Evolutionary conservation across 495 filamentous ascomycete species (phyloP), one percentile per base, ranked within the genome.

Genomic region (Penicillium simplicissimum): DNA sequence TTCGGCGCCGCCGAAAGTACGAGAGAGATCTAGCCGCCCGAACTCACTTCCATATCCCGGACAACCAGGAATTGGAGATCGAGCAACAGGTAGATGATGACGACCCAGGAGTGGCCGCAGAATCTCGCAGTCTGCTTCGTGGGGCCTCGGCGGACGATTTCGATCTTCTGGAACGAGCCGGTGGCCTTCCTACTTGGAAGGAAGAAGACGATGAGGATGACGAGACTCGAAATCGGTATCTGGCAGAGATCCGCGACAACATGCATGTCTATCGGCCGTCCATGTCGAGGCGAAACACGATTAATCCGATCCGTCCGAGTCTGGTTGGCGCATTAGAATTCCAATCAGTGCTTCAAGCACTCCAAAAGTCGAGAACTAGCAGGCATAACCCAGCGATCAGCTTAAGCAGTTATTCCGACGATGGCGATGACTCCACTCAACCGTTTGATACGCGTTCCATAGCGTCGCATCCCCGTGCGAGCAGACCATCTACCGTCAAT

Each of bases 251-350:
- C 73, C 88, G 88, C 57, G 96, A 86, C 71, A 97, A 91, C 61
- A 97, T 99, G 96, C 88, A 93, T 55, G 83, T 97, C 25, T 89
- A 82, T 66, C 85, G 95, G 11, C 90, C 90, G 8, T 61, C 63
- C 10, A 77, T 83, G 55, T 79, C 82, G 52, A 82, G 93, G 51
- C 89, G 88, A 61, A 90, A 87, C 68, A 90, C 93, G 31, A 78
- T 91, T 59, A 89, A 85, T 48, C 88, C 92, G 1, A 97, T 98
- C 60, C 84, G 96, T 34, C 93, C 96, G 6, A 97, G 93, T 77
- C 75, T 99, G 21, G 90, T 98, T 7, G 96, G 96, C 48, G 96
- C 89, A 5, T 76, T 99, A 55, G 96, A 99, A 74, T 99, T 99
- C 67, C 86, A 91, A 60, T 91, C 93, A 3, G 89, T 97, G 13